These are phyloP conservation scores for Eucalyptus sp. DNA, from an alignment of 345 rosid species.

Conservation along the genomic window DNA sequence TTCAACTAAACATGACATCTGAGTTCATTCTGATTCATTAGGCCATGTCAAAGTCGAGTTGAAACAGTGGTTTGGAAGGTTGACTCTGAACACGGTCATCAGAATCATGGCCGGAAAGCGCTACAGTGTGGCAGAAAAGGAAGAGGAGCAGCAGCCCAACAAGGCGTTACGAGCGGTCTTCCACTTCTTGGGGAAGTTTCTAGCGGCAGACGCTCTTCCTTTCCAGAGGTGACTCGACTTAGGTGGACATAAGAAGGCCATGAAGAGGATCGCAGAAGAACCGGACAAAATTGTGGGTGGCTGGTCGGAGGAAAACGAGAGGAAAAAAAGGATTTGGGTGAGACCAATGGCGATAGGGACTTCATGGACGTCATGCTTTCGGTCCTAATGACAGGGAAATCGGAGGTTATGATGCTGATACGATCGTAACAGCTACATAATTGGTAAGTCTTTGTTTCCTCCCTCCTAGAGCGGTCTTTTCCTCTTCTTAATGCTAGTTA, in stretches of 20 bases:
- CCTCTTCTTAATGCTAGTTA: background rate
- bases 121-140: background rate
- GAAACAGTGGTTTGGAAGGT: conserved; percentile 12
- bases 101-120: conserved; percentile 23
- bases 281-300: background rate
- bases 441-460: background rate
- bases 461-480: background rate
- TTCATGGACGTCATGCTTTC: conserved; percentile 5
- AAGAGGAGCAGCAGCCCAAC: background rate
- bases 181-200: background rate
- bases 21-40: background rate
- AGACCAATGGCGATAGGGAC: background rate
- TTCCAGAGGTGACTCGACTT: conserved; percentile 14
- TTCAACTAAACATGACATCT: background rate
- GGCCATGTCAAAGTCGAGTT: conserved; percentile 7
- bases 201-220: conserved; percentile 7
- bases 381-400: background rate
- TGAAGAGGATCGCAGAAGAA: conserved; percentile 2
- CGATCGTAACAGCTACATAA: background rate
- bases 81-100: conserved; percentile 2
- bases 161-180: background rate
- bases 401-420: background rate
- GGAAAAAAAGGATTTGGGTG: background rate
- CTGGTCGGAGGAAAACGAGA: conserved; percentile 5
- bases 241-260: conserved; percentile 11